A percentile compares a stretch with the other conserved stretches of the same genome.
phyloP scores from a whole-genome alignment of 2,329 filamentous ascomycete genomes.

The Talaromyces sp. region DNA sequence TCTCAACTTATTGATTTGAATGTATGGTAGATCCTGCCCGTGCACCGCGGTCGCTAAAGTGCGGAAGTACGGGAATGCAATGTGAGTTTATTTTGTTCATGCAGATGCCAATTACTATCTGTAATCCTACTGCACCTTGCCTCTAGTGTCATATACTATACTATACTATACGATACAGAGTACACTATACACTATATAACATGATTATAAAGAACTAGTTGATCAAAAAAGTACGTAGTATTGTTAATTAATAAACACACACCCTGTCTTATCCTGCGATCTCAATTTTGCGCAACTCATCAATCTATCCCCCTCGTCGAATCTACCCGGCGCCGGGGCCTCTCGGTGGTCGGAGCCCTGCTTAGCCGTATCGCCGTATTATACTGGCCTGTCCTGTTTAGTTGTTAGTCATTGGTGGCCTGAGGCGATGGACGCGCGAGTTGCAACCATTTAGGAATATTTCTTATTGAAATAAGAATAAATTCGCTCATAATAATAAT shows the following conservation, averaged over 20 bases:
- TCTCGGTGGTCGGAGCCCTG: neutral
- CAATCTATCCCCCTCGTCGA: neutral
- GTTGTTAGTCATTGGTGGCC: neutral
- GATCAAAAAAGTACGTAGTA: too few relatives aligned
- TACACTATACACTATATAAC: neutral
- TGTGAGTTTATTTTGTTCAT: conserved; percentile 15
- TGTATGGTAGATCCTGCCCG: conserved; percentile 7
- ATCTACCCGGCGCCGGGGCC: neutral
- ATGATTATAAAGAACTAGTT: too few relatives aligned
- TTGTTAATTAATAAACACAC: neutral
- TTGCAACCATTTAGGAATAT: neutral
- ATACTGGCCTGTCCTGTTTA: neutral
- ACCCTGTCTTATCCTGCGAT: neutral
- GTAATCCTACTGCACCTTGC: neutral
- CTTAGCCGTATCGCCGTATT: neutral
- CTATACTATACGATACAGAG: neutral
- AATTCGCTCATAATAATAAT: neutral
- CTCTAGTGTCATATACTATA: neutral
- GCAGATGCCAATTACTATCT: neutral
- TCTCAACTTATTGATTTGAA: neutral
- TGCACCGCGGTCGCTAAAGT: conserved; percentile 4
- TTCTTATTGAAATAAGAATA: neutral
- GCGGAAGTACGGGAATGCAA: conserved; percentile 15
- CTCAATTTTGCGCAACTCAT: neutral
- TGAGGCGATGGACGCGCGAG: neutral